Evolutionary conservation across 1,284 basidiomycete genomes (phyloP), one percentile per base, ranked within the genome.

Genomic region (Anthracocystis walkeri): DNA sequence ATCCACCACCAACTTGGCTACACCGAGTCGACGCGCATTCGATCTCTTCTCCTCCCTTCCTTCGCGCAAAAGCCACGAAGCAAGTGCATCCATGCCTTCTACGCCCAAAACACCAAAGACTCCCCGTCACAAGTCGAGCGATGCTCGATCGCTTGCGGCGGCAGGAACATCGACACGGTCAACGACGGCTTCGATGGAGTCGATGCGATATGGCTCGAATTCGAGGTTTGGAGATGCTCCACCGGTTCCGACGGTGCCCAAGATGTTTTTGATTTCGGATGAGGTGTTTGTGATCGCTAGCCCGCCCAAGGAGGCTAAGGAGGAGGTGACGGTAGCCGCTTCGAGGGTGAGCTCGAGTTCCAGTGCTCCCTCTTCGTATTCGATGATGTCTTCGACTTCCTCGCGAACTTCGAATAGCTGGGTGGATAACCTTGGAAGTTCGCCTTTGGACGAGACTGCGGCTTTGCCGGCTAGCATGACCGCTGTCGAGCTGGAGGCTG

Each of bases 221-320:
- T 4, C 23, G 18, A 52, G 29, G 23, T 51, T 33, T 23, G n/a
- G n/a, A 20, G 46, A 45, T 8, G 60, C 20, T 3, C 66, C 56
- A 4, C 61, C 66, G 7, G 66, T 64, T 7, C 60, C 60, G 2
- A 18, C 49, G 23, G 31, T 69, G 7, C 67, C 58, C 11, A 62
- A 65, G 33, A 16, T 40, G 2, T 58, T 53, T 20, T 18, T 65
- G 16, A 55, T 71, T 18, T 65, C 59, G 11, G 55, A 71, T 38
- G 59, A 65, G 46, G 55, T 71, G 14, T 71, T 65, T 35, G 48
- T 71, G 20, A 65, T 71, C 16, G 50, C 58, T 18, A 27, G 25
- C 12, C 49, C 52, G 1, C 33, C 59, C 5, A 40, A 44, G 40
- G 11, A 33, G 0, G 6, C 27, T 6, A 23, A 35, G 4, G 16